Conservation (phyloP, 2,329 filamentous ascomycete species). For the Amauroascus verrucosus region DNA sequence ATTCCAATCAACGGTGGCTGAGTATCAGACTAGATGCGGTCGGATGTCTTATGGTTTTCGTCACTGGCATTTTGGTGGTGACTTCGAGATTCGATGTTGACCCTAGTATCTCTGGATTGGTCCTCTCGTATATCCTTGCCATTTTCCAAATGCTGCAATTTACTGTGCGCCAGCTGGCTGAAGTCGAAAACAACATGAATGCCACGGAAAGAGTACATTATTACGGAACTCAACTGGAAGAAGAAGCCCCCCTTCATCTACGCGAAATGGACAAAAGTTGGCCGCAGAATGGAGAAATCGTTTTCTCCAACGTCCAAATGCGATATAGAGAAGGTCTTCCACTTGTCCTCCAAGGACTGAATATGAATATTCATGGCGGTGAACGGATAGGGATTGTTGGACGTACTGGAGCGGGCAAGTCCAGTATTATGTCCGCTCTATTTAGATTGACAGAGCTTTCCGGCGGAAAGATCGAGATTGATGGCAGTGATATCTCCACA, state of each 20-base stretch:
- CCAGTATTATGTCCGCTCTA: slow-evolving; percentile 38
- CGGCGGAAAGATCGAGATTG: slow-evolving; percentile 34
- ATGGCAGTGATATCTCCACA: slow-evolving; percentile 35
- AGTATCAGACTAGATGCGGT: slow-evolving; percentile 75
- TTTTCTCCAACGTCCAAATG: slow-evolving; percentile 68
- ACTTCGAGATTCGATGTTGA: slow-evolving; percentile 78
- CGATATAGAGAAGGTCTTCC: slow-evolving; percentile 63
- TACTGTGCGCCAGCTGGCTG: slow-evolving; percentile 82
- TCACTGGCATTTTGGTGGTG: slow-evolving; percentile 79
- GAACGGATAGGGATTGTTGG: slow-evolving; percentile 42
- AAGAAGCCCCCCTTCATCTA: slow-evolving; percentile 77
- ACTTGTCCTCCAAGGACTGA: slow-evolving; percentile 59
- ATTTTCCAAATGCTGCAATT: slow-evolving; percentile 97
- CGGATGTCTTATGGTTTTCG: slow-evolving; percentile 74
- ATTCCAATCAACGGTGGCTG: slow-evolving; percentile 90
- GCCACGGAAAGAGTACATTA: slow-evolving; percentile 84
- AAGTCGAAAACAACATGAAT: slow-evolving; percentile 98
- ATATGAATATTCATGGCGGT: slow-evolving; percentile 36
- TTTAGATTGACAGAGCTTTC: slow-evolving; percentile 37
- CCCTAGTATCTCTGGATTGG: slow-evolving; percentile 75
- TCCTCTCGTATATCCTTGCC: slow-evolving; percentile 83
- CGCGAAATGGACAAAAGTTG: slow-evolving; percentile 60
- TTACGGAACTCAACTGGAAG: slow-evolving; percentile 76
- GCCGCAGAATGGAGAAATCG: slow-evolving; percentile 77
- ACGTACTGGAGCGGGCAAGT: slow-evolving; percentile 39